Evolutionary conservation across 1,139 yeast species (phyloP).

Genomic region (Taphrina sp.): DNA sequence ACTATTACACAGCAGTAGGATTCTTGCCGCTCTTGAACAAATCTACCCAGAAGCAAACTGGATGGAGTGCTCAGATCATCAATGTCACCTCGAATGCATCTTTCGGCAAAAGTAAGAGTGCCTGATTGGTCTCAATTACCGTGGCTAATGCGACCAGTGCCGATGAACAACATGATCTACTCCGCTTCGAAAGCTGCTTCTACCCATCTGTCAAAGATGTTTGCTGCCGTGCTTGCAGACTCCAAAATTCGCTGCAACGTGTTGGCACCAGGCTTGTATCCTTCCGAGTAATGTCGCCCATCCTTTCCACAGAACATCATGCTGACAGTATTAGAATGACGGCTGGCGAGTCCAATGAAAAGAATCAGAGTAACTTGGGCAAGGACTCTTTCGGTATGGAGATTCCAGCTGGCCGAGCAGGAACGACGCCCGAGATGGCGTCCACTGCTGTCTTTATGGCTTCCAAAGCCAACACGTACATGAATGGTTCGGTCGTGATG

Average conservation of each 20-base stretch:
- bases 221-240: constrained; percentile 36
- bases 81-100: constrained; percentile 38
- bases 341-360: constrained; percentile 25
- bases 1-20: constrained; percentile 37
- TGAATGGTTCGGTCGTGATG: constrained; percentile 35
- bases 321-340: too few relatives aligned
- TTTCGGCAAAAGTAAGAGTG: constrained; percentile 32
- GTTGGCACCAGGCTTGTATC: constrained; percentile 37
- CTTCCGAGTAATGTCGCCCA: too few relatives aligned
- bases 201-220: constrained; percentile 38
- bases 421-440: constrained; percentile 38
- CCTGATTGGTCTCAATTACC: background rate
- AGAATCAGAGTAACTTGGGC: constrained; percentile 26
- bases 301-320: too few relatives aligned
- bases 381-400: constrained; percentile 23
- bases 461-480: constrained; percentile 37
- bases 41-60: constrained; percentile 33
- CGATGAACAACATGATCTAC: constrained; percentile 30
- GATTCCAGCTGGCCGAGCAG: constrained; percentile 37
- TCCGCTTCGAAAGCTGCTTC: constrained; percentile 38
- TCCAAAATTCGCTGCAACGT: constrained; percentile 37
- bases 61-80: constrained; percentile 36
- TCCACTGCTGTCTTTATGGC: constrained; percentile 38
- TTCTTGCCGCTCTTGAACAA: constrained; percentile 34
- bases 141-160: background rate